These are phyloP conservation scores for Hypoxylon sp. DNA, from an alignment of 2,329 filamentous ascomycete species.

Conservation along the genomic window DNA sequence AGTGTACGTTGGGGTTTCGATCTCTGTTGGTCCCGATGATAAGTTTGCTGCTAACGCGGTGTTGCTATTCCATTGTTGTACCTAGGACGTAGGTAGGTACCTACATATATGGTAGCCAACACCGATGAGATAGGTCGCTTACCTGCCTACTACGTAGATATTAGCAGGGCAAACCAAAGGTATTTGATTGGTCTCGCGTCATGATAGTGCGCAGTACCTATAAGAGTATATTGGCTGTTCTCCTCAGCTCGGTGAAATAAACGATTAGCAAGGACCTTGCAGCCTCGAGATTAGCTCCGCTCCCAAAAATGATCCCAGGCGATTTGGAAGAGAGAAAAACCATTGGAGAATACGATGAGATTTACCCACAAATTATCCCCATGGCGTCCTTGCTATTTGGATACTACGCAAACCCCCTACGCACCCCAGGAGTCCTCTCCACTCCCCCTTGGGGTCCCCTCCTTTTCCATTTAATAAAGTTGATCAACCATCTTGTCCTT, in stretches of 20 bases:
- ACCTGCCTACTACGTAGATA: not conserved
- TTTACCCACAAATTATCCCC: slow-evolving; percentile 22
- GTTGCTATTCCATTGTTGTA: not conserved
- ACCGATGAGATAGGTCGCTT: not conserved
- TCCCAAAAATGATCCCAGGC: slow-evolving; percentile 13
- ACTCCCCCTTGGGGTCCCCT: slow-evolving; percentile 34
- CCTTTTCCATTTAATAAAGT: slow-evolving; percentile 42
- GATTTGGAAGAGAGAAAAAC: not conserved
- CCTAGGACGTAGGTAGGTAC: not conserved
- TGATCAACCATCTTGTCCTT: slow-evolving; percentile 12
- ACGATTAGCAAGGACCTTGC: slow-evolving; percentile 24
- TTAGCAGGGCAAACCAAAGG: not conserved
- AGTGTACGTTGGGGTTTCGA: slow-evolving; percentile 1
- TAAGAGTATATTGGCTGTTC: not conserved
- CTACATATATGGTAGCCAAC: slow-evolving; percentile 6
- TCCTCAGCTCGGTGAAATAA: slow-evolving; percentile 38
- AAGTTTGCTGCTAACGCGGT: not conserved
- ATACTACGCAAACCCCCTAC: not conserved
- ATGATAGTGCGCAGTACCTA: not conserved
- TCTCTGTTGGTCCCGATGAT: slow-evolving; percentile 1
- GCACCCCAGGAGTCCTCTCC: slow-evolving; percentile 8
- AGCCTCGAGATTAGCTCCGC: slow-evolving; percentile 19
- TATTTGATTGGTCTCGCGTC: not conserved
- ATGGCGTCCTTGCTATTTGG: slow-evolving; percentile 13
- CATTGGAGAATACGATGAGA: slow-evolving; percentile 24